A percentile compares a stretch with the other conserved stretches of the same genome.
These are phyloP conservation scores for Pterulicium gracile DNA, from an alignment of 1,284 basidiomycete genomes.

Conservation along the genomic window DNA sequence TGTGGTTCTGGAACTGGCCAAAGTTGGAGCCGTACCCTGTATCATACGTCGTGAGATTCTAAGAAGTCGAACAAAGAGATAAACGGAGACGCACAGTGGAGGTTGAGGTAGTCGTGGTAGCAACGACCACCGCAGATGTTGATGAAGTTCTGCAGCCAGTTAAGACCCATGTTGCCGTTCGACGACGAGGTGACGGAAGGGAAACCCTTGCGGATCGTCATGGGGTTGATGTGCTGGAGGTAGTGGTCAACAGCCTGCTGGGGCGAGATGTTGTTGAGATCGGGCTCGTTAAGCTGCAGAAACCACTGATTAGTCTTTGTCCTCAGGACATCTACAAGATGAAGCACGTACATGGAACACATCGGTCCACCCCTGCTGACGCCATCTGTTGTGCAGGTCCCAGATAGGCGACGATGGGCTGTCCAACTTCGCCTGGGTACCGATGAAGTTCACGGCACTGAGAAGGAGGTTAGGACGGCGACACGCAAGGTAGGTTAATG, in stretches of 20 bases:
- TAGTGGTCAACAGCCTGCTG: conserved; percentile 25
- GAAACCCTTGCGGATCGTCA: conserved; percentile 20
- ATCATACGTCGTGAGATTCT: neutral
- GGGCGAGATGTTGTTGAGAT: conserved; percentile 17
- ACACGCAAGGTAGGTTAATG: too few relatives aligned
- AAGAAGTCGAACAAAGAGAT: neutral
- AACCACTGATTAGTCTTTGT: too few relatives aligned
- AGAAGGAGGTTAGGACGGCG: too few relatives aligned
- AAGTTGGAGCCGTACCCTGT: conserved; percentile 10
- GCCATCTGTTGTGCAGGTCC: neutral
- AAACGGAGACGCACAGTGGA: conserved; percentile 5
- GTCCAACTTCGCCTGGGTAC: neutral
- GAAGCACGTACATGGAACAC: neutral
- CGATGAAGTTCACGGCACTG: neutral
- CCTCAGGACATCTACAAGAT: too few relatives aligned
- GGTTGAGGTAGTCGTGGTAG: conserved; percentile 20
- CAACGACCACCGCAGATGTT: conserved; percentile 19
- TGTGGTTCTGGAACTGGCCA: conserved; percentile 8
- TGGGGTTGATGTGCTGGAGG: conserved; percentile 22
- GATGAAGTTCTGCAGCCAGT: conserved; percentile 24
- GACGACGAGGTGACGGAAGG: conserved; percentile 22
- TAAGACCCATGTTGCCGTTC: conserved; percentile 17
- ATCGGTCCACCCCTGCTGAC: neutral
- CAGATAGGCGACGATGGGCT: neutral
- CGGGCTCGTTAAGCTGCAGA: conserved; percentile 26